These are phyloP conservation scores for Vaccinium vitisidaea DNA, from an alignment of 148 eudicot genomes.

Conservation along the genomic window DNA sequence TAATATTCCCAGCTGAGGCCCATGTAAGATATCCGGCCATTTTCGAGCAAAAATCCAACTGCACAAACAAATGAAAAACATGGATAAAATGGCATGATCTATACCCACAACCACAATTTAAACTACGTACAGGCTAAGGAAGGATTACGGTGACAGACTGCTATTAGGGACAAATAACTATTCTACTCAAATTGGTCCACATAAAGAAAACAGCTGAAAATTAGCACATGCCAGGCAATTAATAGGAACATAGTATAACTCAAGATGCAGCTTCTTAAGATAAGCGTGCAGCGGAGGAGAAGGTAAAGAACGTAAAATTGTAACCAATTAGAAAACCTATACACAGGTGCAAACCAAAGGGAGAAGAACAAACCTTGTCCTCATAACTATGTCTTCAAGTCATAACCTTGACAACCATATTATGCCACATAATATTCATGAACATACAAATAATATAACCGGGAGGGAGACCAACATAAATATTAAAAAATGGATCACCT, in stretches of 20 bases:
- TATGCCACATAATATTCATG: background rate
- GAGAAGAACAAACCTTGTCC: background rate
- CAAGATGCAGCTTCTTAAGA: background rate
- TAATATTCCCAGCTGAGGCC: conserved; percentile 67
- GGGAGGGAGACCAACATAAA: background rate
- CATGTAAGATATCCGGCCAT: conserved; percentile 80
- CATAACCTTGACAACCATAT: background rate
- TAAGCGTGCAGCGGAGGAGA: background rate
- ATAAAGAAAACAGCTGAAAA: background rate
- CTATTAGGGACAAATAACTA: background rate
- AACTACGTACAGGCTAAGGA: conserved; percentile 13
- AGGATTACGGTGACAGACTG: background rate
- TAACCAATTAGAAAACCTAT: background rate
- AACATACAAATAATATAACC: background rate
- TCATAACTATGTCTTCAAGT: background rate
- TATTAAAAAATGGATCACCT: background rate
- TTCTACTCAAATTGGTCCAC: background rate
- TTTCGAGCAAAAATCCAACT: conserved; percentile 98
- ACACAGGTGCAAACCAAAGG: background rate
- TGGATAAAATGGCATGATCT: conserved; percentile 16
- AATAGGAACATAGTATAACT: background rate
- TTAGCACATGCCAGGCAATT: background rate
- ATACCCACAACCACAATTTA: background rate
- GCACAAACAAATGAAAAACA: conserved; percentile 18
- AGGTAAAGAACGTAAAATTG: background rate